phyloP scores from a whole-genome alignment of 805 yeast genomes.

The Tetrapisispora taiwanensis region DNA sequence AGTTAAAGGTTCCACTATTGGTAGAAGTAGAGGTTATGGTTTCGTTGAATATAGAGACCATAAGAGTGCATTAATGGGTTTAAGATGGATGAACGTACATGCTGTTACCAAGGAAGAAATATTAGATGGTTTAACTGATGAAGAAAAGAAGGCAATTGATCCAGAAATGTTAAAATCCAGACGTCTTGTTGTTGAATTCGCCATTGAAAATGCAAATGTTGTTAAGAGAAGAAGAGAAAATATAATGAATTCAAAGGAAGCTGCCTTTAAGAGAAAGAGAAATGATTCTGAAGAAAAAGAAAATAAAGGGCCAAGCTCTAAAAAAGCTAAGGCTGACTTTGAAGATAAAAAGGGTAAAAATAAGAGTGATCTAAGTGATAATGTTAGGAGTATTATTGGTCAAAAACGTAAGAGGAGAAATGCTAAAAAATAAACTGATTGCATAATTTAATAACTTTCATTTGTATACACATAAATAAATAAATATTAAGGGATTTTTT shows the following conservation, averaged over 20 bases:
- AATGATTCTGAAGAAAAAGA: slow-evolving; percentile 15
- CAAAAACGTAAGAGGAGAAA: slow-evolving; percentile 56
- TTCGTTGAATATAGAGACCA: slow-evolving; percentile 90
- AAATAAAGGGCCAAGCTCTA: slow-evolving; percentile 8
- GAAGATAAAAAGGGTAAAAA: slow-evolving; percentile 12
- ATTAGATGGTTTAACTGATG: slow-evolving; percentile 56
- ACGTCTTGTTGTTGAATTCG: slow-evolving; percentile 86
- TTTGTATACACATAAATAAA: neutral
- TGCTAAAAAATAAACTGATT: slow-evolving; percentile 28
- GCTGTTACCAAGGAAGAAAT: slow-evolving; percentile 66
- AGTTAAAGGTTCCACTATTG: slow-evolving; percentile 73
- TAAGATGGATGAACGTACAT: slow-evolving; percentile 95
- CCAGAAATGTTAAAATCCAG: slow-evolving; percentile 52
- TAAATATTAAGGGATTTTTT: neutral
- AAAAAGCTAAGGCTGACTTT: slow-evolving; percentile 17
- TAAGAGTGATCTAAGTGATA: slow-evolving; percentile 39
- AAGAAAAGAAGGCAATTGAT: slow-evolving; percentile 48
- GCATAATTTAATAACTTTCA: neutral
- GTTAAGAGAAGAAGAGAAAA: slow-evolving; percentile 81
- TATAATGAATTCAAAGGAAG: slow-evolving; percentile 34
- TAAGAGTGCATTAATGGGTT: slow-evolving; percentile 85
- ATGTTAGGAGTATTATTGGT: slow-evolving; percentile 55
- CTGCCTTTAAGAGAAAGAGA: slow-evolving; percentile 21
- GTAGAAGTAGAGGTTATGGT: slow-evolving; percentile 95
- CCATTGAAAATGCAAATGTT: slow-evolving; percentile 90